Evolutionary conservation across 768 basidiomycete species (phyloP), one percentile per base, ranked within the genome.

Genomic region (Nevesoporus exiguus): DNA sequence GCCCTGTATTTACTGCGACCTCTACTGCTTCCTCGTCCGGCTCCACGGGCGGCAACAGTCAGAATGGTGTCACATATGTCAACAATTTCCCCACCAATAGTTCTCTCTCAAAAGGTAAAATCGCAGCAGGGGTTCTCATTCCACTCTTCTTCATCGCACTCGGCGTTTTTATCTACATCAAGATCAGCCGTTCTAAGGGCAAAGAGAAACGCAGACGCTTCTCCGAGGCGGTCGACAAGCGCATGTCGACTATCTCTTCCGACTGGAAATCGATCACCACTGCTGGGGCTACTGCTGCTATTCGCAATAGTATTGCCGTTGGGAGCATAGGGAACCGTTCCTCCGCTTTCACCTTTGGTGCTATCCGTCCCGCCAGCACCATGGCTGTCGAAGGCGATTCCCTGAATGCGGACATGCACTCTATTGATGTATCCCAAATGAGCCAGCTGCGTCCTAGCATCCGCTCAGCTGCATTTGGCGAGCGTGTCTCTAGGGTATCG

Each of bases 191-290:
- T 54, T 62, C 69, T 29, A 78, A 71, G 57, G 74, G 76, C 47
- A 73, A 71, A 52, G 74, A 79, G 27, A 77, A 86, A 66, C 76
- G 80, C 63, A 77, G 73, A 67, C 76, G 76, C 21, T 93, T 81
- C 76, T 82, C 78, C 37, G 77, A 84, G 66, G 79, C 75, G 10
- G 69, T 93, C 67, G 90, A 93, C 73, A 83, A 82, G 68, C 86
- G 90, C 68, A 91, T 93, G 90, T 86, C 83, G 2, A 88, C 85
- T 46, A 88, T 91, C 59, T 85, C 83, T 7, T 73, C 78, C 19
- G 86, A 90, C 63, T 92, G 90, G 90, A 86, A 85, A 67, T 77
- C 79, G 41, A 83, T 90, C 61, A 81, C 85, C 8, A 73, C 76
- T 6, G 84, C 80, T 5, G 90, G 88, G 45, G 90, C 89, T 1